Percentiles rank a stretch among this genome's conserved stretches.
These are phyloP conservation scores for Graphiopsis chlorocephala DNA, from an alignment of 2,329 filamentous ascomycete genomes.

Conservation along the genomic window DNA sequence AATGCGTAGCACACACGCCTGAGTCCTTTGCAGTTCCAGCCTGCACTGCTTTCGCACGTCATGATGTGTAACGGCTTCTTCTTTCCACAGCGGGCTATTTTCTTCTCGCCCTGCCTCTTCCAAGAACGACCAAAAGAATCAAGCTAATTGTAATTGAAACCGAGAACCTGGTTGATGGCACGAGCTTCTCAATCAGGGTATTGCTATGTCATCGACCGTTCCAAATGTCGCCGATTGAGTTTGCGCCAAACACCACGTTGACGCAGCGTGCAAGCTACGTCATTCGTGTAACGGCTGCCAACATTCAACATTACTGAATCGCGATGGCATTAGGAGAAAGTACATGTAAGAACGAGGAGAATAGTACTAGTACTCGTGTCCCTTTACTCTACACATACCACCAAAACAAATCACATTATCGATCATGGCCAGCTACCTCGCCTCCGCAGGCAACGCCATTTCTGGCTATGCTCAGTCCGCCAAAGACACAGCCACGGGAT, in stretches of 20 bases:
- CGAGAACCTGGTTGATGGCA: neutral
- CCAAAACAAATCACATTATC: neutral
- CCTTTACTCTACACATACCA: neutral
- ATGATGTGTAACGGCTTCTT: too few species aligned
- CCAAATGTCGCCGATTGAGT: neutral
- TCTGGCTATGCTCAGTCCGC: conserved; percentile 13
- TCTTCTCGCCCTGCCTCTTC: neutral
- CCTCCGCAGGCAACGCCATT: neutral
- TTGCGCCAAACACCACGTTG: neutral
- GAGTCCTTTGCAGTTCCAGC: too few species aligned
- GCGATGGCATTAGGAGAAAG: neutral
- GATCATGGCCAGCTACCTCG: neutral
- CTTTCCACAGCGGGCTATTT: too few species aligned
- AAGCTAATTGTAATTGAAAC: neutral
- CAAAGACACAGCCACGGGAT: conserved; percentile 14
- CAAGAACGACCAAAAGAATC: neutral
- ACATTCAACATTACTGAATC: neutral
- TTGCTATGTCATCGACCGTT: neutral
- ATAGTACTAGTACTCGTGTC: neutral
- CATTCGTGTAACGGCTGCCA: neutral
- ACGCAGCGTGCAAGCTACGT: neutral
- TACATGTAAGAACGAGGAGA: neutral
- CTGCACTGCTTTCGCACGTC: too few species aligned
- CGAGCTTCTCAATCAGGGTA: neutral
- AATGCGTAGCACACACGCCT: too few species aligned